A percentile compares a stretch with the other conserved stretches of the same genome.
Conservation (phyloP, 2,329 filamentous ascomycete genomes). For the Fusarium annulatum region DNA sequence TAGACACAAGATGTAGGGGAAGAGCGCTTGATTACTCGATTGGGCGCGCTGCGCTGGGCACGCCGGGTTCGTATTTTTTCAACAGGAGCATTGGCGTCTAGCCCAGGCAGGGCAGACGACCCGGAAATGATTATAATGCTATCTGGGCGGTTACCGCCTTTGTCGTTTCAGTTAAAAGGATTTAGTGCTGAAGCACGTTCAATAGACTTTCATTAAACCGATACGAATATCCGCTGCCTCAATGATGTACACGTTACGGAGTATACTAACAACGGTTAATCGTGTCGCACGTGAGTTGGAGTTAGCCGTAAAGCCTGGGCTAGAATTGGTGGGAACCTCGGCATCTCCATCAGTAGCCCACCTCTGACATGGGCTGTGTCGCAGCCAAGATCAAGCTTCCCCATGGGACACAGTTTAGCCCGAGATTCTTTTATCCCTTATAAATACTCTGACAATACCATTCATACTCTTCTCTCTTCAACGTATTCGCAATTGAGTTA, state of each 20-base stretch:
- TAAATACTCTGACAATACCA: not conserved
- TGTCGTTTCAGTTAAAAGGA: conserved; percentile 38
- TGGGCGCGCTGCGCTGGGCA: conserved; percentile 40
- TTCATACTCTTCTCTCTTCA: not conserved
- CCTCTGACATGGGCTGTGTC: conserved; percentile 19
- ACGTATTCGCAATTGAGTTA: not conserved
- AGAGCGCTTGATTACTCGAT: conserved; percentile 32
- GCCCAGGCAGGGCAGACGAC: conserved; percentile 40
- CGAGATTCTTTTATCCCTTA: not conserved
- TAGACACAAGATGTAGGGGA: conserved; percentile 28
- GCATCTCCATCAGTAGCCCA: conserved; percentile 35
- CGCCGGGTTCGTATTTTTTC: conserved; percentile 41
- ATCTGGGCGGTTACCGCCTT: conserved; percentile 43
- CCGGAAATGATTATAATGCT: conserved; percentile 46
- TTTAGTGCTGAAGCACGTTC: conserved; percentile 28
- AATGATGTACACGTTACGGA: not conserved
- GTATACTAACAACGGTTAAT: not conserved
- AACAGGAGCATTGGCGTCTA: conserved; percentile 44
- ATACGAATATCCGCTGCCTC: not conserved
- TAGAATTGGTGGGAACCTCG: conserved; percentile 36
- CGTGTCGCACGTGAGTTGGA: conserved; percentile 15
- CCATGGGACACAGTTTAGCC: not conserved
- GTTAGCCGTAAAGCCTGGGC: conserved; percentile 16
- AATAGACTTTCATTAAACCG: conserved; percentile 41
- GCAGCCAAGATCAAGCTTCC: conserved; percentile 12